Conservation (phyloP, 2,329 filamentous ascomycete species). For the Chaetomiaceae sp. region DNA sequence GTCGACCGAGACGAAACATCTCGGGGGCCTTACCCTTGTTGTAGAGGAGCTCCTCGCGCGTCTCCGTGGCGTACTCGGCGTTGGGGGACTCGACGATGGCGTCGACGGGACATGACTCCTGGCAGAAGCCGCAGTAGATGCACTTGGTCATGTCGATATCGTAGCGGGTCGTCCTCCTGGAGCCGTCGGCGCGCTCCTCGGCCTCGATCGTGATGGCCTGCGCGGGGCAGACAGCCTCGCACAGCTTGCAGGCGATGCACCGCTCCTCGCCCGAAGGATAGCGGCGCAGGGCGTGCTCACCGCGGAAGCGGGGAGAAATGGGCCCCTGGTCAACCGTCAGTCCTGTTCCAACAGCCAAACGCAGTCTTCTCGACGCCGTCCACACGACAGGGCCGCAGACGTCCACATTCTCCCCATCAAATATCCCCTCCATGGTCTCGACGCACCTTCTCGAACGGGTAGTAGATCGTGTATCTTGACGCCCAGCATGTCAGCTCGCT, state of each 20-base stretch:
- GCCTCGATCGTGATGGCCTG: slow-evolving; percentile 99
- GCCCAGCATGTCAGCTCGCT: neutral
- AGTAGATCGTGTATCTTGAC: slow-evolving; percentile 93
- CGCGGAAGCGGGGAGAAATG: slow-evolving; percentile 95
- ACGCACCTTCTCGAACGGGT: slow-evolving; percentile 88
- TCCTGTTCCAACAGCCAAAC: slow-evolving; percentile 16
- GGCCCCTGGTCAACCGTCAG: slow-evolving; percentile 57
- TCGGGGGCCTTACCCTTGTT: slow-evolving; percentile 64
- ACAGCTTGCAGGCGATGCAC: slow-evolving; percentile 99
- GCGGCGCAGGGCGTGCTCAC: slow-evolving; percentile 91
- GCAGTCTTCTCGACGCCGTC: neutral
- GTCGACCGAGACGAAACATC: neutral
- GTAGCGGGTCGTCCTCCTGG: slow-evolving; percentile 91
- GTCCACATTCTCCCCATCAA: neutral
- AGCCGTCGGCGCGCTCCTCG: slow-evolving; percentile 94
- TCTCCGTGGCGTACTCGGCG: slow-evolving; percentile 60
- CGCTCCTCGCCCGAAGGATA: slow-evolving; percentile 98
- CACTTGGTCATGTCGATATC: slow-evolving; percentile 99
- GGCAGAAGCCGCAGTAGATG: slow-evolving; percentile 99
- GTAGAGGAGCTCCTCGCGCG: slow-evolving; percentile 89
- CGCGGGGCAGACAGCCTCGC: slow-evolving; percentile 94
- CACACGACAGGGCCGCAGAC: no score
- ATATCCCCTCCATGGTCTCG: neutral
- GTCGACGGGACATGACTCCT: slow-evolving; percentile 97
- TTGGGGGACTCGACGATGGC: slow-evolving; percentile 69